phyloP scores from a whole-genome alignment of 371 early-diverging fungal species.

The Encephalitozoon romaleae region DNA sequence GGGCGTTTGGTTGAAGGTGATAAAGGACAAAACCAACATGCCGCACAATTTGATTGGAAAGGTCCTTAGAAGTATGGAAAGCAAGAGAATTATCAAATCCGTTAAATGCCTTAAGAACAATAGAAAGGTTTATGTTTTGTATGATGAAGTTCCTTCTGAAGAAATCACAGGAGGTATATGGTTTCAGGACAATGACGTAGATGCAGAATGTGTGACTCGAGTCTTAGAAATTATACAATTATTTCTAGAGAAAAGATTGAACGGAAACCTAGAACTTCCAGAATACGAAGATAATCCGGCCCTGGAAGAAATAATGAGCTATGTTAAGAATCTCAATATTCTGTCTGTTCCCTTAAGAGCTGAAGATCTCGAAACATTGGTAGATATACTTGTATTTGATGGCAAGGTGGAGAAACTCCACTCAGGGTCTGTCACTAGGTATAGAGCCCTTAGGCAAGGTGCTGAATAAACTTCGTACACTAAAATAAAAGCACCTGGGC shows the following conservation, averaged over 20 bases:
- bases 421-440: constrained; percentile 15
- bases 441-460: constrained; percentile 3
- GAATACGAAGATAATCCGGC: constrained; percentile 35
- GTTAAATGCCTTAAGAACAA: constrained; percentile 76
- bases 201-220: constrained; percentile 78
- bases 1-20: constrained; percentile 75
- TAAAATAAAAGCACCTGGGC: neutral
- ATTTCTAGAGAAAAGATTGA: constrained; percentile 67
- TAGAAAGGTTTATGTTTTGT: constrained; percentile 82
- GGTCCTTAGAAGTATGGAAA: constrained; percentile 72
- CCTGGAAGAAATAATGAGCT: constrained; percentile 36
- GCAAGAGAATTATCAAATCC: constrained; percentile 72
- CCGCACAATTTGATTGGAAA: constrained; percentile 71
- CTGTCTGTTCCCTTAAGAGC: constrained; percentile 64
- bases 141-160: constrained; percentile 72
- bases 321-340: constrained; percentile 41
- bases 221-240: constrained; percentile 68
- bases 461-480: neutral
- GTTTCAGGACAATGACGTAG: constrained; percentile 88
- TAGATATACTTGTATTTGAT: constrained; percentile 78
- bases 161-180: constrained; percentile 90
- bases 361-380: constrained; percentile 68
- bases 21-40: constrained; percentile 73
- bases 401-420: constrained; percentile 67
- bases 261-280: constrained; percentile 27